Percentiles rank a stretch among this genome's conserved stretches.
These are phyloP conservation scores for Chloranthus sessilifolius DNA, from an alignment of 164 flowering plant genomes.

Conservation along the genomic window DNA sequence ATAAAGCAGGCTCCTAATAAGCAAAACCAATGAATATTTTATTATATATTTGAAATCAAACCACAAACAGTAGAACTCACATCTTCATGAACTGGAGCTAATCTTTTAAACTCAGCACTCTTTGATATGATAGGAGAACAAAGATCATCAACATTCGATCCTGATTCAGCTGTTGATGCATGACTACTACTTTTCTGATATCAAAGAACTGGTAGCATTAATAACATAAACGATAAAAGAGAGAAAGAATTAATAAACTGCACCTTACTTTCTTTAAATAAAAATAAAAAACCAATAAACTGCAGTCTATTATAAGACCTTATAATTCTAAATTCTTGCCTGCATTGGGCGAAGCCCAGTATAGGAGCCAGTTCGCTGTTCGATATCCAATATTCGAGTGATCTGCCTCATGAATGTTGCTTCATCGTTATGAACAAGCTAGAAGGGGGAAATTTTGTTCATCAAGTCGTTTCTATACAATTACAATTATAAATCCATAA, in stretches of 20 bases:
- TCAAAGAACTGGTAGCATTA: constrained; percentile 3
- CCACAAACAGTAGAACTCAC: constrained; percentile 30
- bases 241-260: too few relatives aligned
- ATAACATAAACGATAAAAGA: too few relatives aligned
- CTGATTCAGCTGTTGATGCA: constrained; percentile 47
- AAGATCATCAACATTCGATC: constrained; percentile 48
- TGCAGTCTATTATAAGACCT: too few relatives aligned
- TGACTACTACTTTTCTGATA: constrained; percentile 51
- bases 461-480: too few relatives aligned
- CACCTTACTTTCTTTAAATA: too few relatives aligned
- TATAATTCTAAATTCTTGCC: constrained; percentile 25
- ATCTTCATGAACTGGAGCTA: constrained; percentile 55
- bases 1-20: too few relatives aligned
- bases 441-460: constrained; percentile 19
- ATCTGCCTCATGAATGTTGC: constrained; percentile 47
- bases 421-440: constrained; percentile 59
- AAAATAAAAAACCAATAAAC: too few relatives aligned
- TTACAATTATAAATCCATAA: too few relatives aligned
- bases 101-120: constrained; percentile 25
- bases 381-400: constrained; percentile 32
- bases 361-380: constrained; percentile 32
- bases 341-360: constrained; percentile 34
- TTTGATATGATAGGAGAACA: constrained; percentile 34
- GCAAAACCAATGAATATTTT: too few relatives aligned
- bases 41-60: too few relatives aligned